Base-by-base conservation (phyloP, 2,329 filamentous ascomycete species). In the Neofusicoccum umdonicola region DNA sequence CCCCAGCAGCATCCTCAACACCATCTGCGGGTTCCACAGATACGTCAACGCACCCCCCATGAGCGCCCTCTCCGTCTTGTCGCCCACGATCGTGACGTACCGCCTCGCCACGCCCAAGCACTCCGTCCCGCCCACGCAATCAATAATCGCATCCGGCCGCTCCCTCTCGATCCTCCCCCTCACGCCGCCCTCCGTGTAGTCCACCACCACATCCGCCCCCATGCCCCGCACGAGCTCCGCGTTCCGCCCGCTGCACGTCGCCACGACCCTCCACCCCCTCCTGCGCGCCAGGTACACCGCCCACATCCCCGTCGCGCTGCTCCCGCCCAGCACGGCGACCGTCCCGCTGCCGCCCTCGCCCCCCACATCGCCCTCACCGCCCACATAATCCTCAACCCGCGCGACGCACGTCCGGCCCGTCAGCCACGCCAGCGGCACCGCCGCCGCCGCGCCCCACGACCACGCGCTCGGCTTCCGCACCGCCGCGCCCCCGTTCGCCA, bases 191-290 rank as follows among this genome's bases (percentile, higher is more conserved):
- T 69, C 73, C 1, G 66, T 68, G 62, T 76, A 76, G 45, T 75
- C 73, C 7, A 76, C 64, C n/a, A 82, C 79, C 69, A 82, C 80
- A 66, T 84, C 79, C 0, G 80, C 83, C 0, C 84, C 84, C 4
- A 86, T 70, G 1, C 70, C 66, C 64, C 69, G 77, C 1, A 85
- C 82, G 67, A 84, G 69, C 1, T 78, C 80, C 4, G 69, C 75
- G 54, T 85, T 85, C 48, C 68, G 74, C 1, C 73, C 78, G 1
- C 82, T 84, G 70, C 83, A 85, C 11, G 84, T 77, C 0, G 73
- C 83, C 1, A 79, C 79, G 1, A 86, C 77, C 56, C 74, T 70
- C 2, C 81, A 83, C 0, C 69, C 74, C 17, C 35, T 22, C 71
- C 60, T 73, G 66, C 45, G 80, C 76, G 66, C 82, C 75, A 68